Evolutionary conservation across 805 yeast species (phyloP), one percentile per base, ranked within the genome.

Genomic region (Candida tammaniensis): DNA sequence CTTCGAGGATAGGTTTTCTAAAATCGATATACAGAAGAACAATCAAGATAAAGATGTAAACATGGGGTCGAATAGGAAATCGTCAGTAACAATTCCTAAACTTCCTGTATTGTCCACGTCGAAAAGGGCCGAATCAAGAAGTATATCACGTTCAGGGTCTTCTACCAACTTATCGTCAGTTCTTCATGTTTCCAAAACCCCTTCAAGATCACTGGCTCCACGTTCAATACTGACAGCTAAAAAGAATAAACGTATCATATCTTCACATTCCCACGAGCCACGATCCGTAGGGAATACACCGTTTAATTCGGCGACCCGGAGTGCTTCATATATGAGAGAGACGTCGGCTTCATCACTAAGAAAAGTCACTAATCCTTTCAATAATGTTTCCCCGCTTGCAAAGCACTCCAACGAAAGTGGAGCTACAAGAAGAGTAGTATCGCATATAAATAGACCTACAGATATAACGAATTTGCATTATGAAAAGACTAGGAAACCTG

Each of bases 261-360:
- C 31, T 9, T n/a, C 23, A 4, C 36, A 33, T 15, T 17, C 27
- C 13, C 19, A 33, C n/a, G 39, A 38, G 17, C 16, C 37, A 3
- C 30, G 26, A 15, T 32, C 38, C 4, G 36, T 22, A 6, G 42
- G 40, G 8, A 31, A 33, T 7, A 38, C 43, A 5, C 40, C 45
- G 2, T 22, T 17, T 18, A 20, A 19, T n/a, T n/a, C n/a, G n/a
- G n/a, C n/a, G n/a, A 19, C 12, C 14, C 21, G 27, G 27, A 30
- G 46, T 27, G 54, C 57, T 30, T 62, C 70, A 5, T 66, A 66
- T 39, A 66, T 66, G 72, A 50, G 52, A 25, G 68, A 59, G 7
- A 66, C 71, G 0, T 44, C 68, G 9, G 59, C 69, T 2, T 64
- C 71, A 1, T 45, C 55, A 13, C 54, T 55, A 37, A 61, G 64